phyloP scores from a whole-genome alignment of 306 rosid species.

The Malus sieversii region DNA sequence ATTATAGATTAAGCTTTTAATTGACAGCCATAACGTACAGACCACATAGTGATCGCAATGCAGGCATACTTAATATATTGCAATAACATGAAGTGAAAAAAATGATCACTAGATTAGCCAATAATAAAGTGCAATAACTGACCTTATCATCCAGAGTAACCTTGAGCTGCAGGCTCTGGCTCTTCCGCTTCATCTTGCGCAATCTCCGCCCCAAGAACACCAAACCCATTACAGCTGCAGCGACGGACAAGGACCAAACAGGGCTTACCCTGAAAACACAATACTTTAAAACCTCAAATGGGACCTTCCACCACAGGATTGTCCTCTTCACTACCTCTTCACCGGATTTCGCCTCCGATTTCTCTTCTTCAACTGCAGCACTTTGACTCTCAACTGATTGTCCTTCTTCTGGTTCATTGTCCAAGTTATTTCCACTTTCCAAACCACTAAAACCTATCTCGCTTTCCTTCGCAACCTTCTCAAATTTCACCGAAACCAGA shows the following conservation, averaged over 20 bases:
- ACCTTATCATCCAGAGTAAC: conserved; percentile 92
- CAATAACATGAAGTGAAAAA: neutral
- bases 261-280: conserved; percentile 68
- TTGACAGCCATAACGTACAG: neutral
- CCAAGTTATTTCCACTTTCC: conserved; percentile 11
- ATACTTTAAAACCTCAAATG: conserved; percentile 66
- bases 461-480: conserved; percentile 5
- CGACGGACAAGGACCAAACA: conserved; percentile 73
- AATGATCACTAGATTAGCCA: neutral
- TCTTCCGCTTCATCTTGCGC: conserved; percentile 70
- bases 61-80: neutral
- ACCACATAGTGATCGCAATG: neutral
- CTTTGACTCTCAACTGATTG: conserved; percentile 14
- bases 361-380: conserved; percentile 21
- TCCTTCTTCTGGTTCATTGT: conserved; percentile 16
- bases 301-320: conserved; percentile 85
- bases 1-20: neutral
- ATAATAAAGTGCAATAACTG: conserved; percentile 4
- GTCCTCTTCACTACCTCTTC: conserved; percentile 34
- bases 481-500: conserved; percentile 16
- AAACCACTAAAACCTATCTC: conserved; percentile 16
- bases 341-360: conserved; percentile 16
- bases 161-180: conserved; percentile 66
- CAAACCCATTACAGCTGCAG: conserved; percentile 71
- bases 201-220: conserved; percentile 62